Evolutionary conservation across 208 protist genomes (phyloP), one percentile per base, ranked within the genome.

Genomic region (Trypanosoma melophagium): DNA sequence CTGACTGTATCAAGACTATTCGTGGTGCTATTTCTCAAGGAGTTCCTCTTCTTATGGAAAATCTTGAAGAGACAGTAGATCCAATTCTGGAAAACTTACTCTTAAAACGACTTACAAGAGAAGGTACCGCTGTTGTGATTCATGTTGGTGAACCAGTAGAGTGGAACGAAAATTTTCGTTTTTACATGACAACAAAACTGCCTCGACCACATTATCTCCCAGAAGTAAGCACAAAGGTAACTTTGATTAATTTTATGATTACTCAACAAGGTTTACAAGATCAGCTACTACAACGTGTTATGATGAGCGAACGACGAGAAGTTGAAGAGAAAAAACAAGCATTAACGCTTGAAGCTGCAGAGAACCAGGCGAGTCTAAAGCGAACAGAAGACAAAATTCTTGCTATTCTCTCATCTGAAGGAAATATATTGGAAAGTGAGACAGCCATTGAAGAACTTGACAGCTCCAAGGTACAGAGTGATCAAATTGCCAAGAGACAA

Each of bases 151-250:
- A 99, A 67, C 78, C 94, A 17, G 95, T 99, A 22, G 96, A 98
- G 79, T 99, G 97, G 84, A 97, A 98, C 71, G 78, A 87, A 19
- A 80, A 87, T 21, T 99, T 99, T 80, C 86, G 89, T 45, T 88
- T 99, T 57, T 99, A 99, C 87, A 98, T 99, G 79, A 99, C 97
- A 17, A 98, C 98, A 31, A 98, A 98, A 77, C 87, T 99, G 38
- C 95, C 97, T 2, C 96, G 98, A 53, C 98, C 98, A 51, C 94
- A 98, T 83, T 99, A 99, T 79, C 85, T 94, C 17, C 98, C 98
- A 4, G 98, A 99, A 84, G 87, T 97, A 50, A 94, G 89, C 25
- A 96, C 96, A 35, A 99, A 99, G 81, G 95, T 98, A 28, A 97
- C 91, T 10, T 79, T 99, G 40, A 90, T 99, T 60, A 99, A 99